A percentile compares a stretch with the other conserved stretches of the same genome.
These are phyloP conservation scores for Dactylellina drechsleri DNA, from an alignment of 2,329 filamentous ascomycete species.

Conservation along the genomic window DNA sequence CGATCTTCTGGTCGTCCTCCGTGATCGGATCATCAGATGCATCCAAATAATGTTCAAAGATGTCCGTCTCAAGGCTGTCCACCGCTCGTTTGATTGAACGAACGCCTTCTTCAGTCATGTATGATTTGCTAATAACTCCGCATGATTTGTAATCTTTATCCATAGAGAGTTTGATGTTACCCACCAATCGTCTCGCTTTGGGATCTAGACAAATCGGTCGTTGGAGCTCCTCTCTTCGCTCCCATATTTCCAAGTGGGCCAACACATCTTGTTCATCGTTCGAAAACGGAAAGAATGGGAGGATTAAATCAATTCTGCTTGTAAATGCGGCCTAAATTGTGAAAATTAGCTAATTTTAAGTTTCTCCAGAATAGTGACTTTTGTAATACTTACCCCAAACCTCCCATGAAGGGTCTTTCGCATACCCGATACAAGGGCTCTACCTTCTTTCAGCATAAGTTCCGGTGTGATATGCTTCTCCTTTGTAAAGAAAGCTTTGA, in stretches of 20 bases:
- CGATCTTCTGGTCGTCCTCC: too few species aligned
- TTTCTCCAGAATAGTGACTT: too few species aligned
- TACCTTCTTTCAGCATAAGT: too few species aligned
- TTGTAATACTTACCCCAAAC: too few species aligned
- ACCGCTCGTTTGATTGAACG: constrained; percentile 12
- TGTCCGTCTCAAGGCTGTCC: not conserved
- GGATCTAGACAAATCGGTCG: constrained; percentile 13
- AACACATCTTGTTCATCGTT: constrained; percentile 62
- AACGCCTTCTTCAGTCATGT: constrained; percentile 16
- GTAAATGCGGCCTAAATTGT: constrained; percentile 62
- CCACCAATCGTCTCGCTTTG: constrained; percentile 6
- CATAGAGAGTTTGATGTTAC: constrained; percentile 6
- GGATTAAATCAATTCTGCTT: constrained; percentile 62
- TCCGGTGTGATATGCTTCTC: too few species aligned
- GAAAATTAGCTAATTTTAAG: constrained; percentile 59
- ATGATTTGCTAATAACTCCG: not conserved
- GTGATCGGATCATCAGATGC: too few species aligned
- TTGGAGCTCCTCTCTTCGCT: constrained; percentile 2
- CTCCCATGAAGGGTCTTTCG: too few species aligned
- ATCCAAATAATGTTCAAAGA: too few species aligned
- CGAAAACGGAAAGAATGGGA: constrained; percentile 64
- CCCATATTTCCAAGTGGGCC: constrained; percentile 59
- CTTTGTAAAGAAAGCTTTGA: constrained; percentile 57
- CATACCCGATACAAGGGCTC: too few species aligned
- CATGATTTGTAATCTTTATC: constrained; percentile 15